phyloP scores from a whole-genome alignment of 345 rosid species.

The Salix udensis region DNA sequence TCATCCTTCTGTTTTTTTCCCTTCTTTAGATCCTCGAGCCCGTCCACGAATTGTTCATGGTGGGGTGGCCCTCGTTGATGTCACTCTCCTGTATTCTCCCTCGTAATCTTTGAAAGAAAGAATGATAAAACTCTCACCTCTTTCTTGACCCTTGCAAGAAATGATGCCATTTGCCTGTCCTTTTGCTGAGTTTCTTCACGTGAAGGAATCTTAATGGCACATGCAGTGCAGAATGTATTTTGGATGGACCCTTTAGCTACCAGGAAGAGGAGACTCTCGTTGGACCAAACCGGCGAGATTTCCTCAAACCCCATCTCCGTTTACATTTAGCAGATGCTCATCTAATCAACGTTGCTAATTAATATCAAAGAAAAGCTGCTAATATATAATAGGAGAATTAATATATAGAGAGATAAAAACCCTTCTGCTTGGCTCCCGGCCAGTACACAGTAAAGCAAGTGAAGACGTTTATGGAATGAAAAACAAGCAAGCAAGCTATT shows the following conservation, averaged over 20 bases:
- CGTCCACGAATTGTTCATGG: background rate
- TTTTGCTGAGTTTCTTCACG: background rate
- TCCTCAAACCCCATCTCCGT: background rate
- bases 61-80: background rate
- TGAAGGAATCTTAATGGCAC: background rate
- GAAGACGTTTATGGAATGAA: too few relatives aligned
- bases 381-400: background rate
- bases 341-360: background rate
- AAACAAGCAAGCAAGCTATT: too few relatives aligned
- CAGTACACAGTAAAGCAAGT: too few relatives aligned
- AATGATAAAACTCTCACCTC: background rate
- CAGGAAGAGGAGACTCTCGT: background rate
- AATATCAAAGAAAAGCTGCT: background rate
- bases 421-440: background rate
- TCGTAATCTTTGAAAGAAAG: background rate
- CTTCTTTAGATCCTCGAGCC: too few relatives aligned
- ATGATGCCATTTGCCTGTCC: background rate
- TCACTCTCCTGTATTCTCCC: background rate
- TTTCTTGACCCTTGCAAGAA: background rate
- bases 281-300: background rate
- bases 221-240: background rate
- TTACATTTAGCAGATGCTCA: too few relatives aligned
- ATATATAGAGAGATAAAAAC: background rate
- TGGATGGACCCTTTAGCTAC: background rate
- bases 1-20: too few relatives aligned